A percentile compares a stretch with the other conserved stretches of the same genome.
Evolutionary conservation across 495 filamentous ascomycete species (phyloP).

Genomic region (Neurospora sp.): DNA sequence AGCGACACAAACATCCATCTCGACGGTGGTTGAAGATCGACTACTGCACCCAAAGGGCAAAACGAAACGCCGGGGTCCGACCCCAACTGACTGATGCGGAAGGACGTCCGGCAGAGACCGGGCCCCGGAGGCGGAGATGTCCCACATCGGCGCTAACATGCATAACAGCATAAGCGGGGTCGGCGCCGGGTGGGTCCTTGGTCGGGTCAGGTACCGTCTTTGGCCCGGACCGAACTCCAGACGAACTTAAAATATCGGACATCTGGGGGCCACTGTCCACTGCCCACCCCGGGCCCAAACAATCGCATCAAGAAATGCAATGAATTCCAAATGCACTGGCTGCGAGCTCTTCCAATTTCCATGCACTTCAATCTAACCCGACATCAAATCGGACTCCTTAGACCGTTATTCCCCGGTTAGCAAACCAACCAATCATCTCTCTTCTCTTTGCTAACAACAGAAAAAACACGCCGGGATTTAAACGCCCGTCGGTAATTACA

Average conservation of each 20-base stretch:
- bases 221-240: not conserved
- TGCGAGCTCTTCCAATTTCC: not conserved
- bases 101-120: not conserved
- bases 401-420: not conserved
- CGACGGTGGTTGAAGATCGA: not conserved
- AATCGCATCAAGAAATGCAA: not conserved
- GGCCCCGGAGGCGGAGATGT: not conserved
- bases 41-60: not conserved
- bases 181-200: not conserved
- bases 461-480: not conserved
- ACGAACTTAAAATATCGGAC: not conserved
- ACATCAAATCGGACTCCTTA: not conserved
- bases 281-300: not conserved
- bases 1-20: not conserved
- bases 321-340: not conserved
- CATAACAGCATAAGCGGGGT: not conserved
- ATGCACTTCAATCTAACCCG: not conserved
- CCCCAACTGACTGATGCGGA: not conserved
- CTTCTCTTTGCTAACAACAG: not conserved
- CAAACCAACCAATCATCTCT: not conserved
- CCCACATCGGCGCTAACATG: not conserved
- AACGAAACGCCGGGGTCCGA: not conserved
- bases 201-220: not conserved
- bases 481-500: not conserved
- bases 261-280: not conserved